Conservation (phyloP, 345 rosid genomes). For the Citrus glauca region DNA sequence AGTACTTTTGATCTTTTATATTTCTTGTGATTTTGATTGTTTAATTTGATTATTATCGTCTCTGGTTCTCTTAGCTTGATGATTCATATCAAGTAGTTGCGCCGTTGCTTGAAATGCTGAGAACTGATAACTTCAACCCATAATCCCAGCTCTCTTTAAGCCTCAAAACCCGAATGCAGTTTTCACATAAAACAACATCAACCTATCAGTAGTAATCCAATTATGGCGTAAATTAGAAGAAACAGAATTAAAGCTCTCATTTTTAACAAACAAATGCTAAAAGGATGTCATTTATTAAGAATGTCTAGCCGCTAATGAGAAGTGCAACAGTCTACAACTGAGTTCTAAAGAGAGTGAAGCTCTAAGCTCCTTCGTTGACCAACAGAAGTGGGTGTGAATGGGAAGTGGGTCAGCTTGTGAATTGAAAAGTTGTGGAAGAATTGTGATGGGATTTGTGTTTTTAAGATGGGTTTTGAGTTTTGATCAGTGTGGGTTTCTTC, state of each 20-base stretch:
- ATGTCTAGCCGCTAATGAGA: conserved; percentile 41
- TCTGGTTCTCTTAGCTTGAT: too few species aligned
- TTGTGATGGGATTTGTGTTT: not conserved
- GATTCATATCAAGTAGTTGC: too few species aligned
- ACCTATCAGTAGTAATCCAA: conserved; percentile 61
- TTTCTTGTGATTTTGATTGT: too few species aligned
- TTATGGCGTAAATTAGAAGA: conserved; percentile 50
- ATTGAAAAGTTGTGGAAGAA: conserved; percentile 43
- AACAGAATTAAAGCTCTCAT: conserved; percentile 29
- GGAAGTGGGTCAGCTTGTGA: conserved; percentile 53
- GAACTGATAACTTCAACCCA: conserved; percentile 55
- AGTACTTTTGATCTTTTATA: too few species aligned
- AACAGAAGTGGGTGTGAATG: conserved; percentile 52
- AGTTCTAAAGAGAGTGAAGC: conserved; percentile 41
- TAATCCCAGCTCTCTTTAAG: conserved; percentile 72
- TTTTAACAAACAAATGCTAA: conserved; percentile 50
- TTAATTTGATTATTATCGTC: too few species aligned
- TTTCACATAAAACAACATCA: conserved; percentile 54
- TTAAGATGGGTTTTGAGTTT: not conserved
- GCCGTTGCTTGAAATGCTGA: not conserved
- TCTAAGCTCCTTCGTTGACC: conserved; percentile 48
- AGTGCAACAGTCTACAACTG: conserved; percentile 41
- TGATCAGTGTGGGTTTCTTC: conserved; percentile 48
- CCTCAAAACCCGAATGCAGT: conserved; percentile 53
- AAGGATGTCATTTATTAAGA: conserved; percentile 64